Evolutionary conservation across 2,329 filamentous ascomycete species (phyloP), one percentile per base, ranked within the genome.

Genomic region (Cylindrodendrum hubeiense): DNA sequence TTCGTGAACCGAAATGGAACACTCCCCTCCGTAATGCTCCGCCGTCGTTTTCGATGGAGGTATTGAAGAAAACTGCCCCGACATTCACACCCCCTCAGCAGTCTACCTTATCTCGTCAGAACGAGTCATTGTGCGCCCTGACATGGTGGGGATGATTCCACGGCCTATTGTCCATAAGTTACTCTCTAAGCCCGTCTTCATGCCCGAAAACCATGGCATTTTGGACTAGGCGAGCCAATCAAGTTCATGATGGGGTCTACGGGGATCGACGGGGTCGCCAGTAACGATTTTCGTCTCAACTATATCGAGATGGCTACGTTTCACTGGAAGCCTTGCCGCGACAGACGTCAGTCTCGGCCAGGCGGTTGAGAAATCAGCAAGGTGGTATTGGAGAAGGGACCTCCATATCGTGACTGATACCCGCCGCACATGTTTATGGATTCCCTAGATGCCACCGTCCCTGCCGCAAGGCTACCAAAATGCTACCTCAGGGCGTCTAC

Each of bases 341-440:
- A 22, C 22, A 28, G 15, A 28, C 24, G 17, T 49, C 24, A n/a
- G 44, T 3, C 24, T 28, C 24, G 26, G 12, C 8, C 24, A 49
- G 22, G 24, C 22, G 17, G n/a, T 28, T 13, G 22, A 30, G 13
- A 28, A 19, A 6, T 28, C 26, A 28, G 9, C 24, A 28, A 28
- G 13, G 54, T 52, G 12, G 21, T 19, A 41, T 49, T 12, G n/a
- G 37, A 34, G 26, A 37, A 39, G 24, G 30, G 15, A 24, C 43
- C n/a, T 12, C 17, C 12, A 30, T 17, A 41, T 37, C 21, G 30
- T 22, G 10, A 34, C 21, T 19, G 33, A 24, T 37, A n/a, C 39
- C 13, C 33, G n/a, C 41, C 52, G 57, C 57, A 57, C 54, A 60
- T 53, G 57, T 41, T 44, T 52, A 34, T 60, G 26, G 33, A 44